Evolutionary conservation across 495 filamentous ascomycete species (phyloP).

Genomic region (Neurospora sp.): DNA sequence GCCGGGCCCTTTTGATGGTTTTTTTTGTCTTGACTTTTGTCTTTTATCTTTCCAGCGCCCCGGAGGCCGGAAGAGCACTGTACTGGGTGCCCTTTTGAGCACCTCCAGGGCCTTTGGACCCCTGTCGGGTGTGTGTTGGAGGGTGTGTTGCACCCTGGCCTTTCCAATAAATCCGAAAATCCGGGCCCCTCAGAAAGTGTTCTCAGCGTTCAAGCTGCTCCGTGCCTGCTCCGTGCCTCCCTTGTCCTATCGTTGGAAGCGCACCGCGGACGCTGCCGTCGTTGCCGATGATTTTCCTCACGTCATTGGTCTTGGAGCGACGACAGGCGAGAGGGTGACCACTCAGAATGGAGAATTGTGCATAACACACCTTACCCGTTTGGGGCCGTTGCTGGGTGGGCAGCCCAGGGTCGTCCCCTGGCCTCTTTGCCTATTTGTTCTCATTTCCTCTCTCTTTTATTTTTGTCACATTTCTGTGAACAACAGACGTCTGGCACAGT

Average conservation of each 20-base stretch:
- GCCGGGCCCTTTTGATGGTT: neutral
- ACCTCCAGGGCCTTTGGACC: neutral
- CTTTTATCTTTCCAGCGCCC: neutral
- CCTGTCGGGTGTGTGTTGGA: neutral
- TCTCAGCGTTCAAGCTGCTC: neutral
- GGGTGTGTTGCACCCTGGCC: neutral
- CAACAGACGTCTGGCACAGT: neutral
- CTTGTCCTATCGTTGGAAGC: neutral
- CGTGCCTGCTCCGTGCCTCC: neutral
- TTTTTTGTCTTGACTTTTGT: neutral
- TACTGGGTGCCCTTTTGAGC: neutral
- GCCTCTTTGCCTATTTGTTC: neutral
- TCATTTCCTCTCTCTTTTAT: neutral
- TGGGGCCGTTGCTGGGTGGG: neutral
- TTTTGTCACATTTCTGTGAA: neutral
- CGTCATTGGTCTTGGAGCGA: neutral
- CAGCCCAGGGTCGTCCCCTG: neutral
- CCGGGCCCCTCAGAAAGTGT: neutral
- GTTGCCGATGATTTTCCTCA: neutral
- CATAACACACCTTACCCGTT: neutral
- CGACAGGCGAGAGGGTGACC: neutral
- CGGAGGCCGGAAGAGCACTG: neutral
- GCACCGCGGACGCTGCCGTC: neutral
- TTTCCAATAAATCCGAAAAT: neutral
- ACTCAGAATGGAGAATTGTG: neutral